Percentiles rank a stretch among this genome's conserved stretches.
phyloP scores from a whole-genome alignment of 306 rosid species.

The Echinosophora koreensis region DNA sequence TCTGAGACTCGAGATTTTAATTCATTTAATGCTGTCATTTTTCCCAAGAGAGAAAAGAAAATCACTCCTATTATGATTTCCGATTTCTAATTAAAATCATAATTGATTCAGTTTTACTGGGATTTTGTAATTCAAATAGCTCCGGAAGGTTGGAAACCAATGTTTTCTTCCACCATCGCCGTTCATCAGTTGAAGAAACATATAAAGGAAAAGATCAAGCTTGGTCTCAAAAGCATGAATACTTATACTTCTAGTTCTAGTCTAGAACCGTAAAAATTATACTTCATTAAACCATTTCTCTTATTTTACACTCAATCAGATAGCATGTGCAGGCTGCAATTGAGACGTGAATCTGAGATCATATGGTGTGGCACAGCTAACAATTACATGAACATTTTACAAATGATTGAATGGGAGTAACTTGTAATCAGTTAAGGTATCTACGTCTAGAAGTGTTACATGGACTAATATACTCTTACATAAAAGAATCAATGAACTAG shows the following conservation, averaged over 20 bases:
- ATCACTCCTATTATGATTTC: neutral
- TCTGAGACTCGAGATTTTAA: neutral
- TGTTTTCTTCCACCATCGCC: neutral
- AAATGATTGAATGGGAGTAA: slow-evolving; percentile 42
- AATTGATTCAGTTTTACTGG: neutral
- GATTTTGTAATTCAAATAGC: slow-evolving; percentile 25
- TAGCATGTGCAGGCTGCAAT: slow-evolving; percentile 1
- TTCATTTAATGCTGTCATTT: slow-evolving; percentile 9
- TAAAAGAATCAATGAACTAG: slow-evolving; percentile 54
- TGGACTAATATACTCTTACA: neutral
- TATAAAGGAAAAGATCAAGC: neutral
- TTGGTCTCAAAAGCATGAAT: slow-evolving; percentile 5
- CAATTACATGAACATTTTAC: slow-evolving; percentile 15
- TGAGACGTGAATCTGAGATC: neutral
- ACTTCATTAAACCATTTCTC: neutral
- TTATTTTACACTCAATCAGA: slow-evolving; percentile 1
- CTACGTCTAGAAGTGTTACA: slow-evolving; percentile 38
- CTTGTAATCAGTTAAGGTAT: slow-evolving; percentile 23
- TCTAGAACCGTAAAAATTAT: neutral
- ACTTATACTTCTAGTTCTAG: neutral
- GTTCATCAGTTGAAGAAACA: slow-evolving; percentile 13
- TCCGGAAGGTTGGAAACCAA: neutral
- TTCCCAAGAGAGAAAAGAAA: neutral
- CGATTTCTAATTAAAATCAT: neutral
- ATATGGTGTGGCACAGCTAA: slow-evolving; percentile 16